phyloP scores from a whole-genome alignment of 208 protist genomes.

The Trypanosoma brucei region DNA sequence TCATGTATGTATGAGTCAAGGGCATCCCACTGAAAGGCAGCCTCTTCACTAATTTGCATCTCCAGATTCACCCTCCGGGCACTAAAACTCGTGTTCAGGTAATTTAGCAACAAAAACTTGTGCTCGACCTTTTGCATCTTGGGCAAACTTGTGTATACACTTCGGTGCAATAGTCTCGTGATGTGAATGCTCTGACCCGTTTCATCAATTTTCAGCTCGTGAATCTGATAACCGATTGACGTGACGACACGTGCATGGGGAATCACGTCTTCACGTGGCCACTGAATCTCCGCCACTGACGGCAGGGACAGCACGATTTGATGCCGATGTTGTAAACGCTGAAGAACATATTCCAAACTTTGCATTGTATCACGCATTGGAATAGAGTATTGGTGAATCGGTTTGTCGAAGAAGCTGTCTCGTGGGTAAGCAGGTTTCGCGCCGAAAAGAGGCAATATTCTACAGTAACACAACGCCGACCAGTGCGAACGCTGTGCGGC shows the following conservation, averaged over 20 bases:
- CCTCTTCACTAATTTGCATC: slow-evolving; percentile 58
- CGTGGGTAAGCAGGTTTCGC: slow-evolving; percentile 63
- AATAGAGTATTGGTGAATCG: slow-evolving; percentile 76
- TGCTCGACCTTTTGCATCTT: slow-evolving; percentile 67
- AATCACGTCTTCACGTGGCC: slow-evolving; percentile 45
- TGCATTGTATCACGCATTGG: slow-evolving; percentile 32
- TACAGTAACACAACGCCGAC: slow-evolving; percentile 61
- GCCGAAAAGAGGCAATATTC: slow-evolving; percentile 75
- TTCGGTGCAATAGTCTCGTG: slow-evolving; percentile 70
- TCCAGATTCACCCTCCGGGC: slow-evolving; percentile 52
- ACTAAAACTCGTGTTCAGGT: slow-evolving; percentile 49
- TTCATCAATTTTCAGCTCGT: slow-evolving; percentile 76
- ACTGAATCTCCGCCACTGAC: slow-evolving; percentile 18
- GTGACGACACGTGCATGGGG: slow-evolving; percentile 66
- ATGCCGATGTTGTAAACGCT: slow-evolving; percentile 82
- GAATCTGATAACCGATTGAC: slow-evolving; percentile 81
- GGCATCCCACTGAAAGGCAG: slow-evolving; percentile 60
- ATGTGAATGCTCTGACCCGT: slow-evolving; percentile 64
- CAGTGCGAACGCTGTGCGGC: slow-evolving; percentile 40
- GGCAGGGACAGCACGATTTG: slow-evolving; percentile 73
- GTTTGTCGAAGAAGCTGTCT: slow-evolving; percentile 69
- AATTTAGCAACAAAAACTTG: slow-evolving; percentile 76
- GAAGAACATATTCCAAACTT: slow-evolving; percentile 73
- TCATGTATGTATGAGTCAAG: slow-evolving; percentile 72
- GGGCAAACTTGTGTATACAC: slow-evolving; percentile 77